Base-by-base conservation (phyloP, 2,329 filamentous ascomycete genomes). In the Fusarium piperis region DNA sequence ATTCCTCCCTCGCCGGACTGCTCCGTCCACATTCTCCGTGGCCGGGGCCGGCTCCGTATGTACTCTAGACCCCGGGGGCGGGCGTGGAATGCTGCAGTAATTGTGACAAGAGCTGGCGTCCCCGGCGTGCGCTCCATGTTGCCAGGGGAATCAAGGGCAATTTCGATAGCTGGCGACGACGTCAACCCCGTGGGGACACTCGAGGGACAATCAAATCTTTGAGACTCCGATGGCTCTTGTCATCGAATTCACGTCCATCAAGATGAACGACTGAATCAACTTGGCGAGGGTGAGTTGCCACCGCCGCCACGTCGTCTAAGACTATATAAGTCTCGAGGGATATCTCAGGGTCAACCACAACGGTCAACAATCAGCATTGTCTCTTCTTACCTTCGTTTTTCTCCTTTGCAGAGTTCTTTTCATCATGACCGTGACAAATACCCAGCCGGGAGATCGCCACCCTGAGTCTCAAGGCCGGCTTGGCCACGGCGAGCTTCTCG, bases 11-110 rank as follows among this genome's bases (percentile, higher is more conserved):
- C 44, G 13, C 55, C 70, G 59, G 55, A 62, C 59, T 68, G 53
- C 62, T 57, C 68, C 72, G 65, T 70, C 64, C 62, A 71, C 74
- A 76, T 73, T 74, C 74, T 76, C 73, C 66, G 64, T 64, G 32
- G 15, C 59, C 65, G 74, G 70, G 61, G 33, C 70, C 72, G 72
- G 64, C 57, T 75, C 72, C 72, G 74, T 41, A 41, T 38, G 35
- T 74, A 56, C 30, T 51, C 32, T 28, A 20, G 59, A 56, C 61
- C 65, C 46, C 64, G 63, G 36, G 62, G 68, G 53, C 59, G 53
- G 64, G 61, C 16, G 69, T 68, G 74, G 74, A 76, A 76, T 76
- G 74, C 53, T 68, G 41, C 63, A 61, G 48, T 59, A 53, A 65
- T 67, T 70, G 62, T 71, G 65, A 67, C 58, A 55, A 66, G 62